Base-by-base conservation (phyloP, 176 grass and related monocot species). In the Carex scoparia region DNA sequence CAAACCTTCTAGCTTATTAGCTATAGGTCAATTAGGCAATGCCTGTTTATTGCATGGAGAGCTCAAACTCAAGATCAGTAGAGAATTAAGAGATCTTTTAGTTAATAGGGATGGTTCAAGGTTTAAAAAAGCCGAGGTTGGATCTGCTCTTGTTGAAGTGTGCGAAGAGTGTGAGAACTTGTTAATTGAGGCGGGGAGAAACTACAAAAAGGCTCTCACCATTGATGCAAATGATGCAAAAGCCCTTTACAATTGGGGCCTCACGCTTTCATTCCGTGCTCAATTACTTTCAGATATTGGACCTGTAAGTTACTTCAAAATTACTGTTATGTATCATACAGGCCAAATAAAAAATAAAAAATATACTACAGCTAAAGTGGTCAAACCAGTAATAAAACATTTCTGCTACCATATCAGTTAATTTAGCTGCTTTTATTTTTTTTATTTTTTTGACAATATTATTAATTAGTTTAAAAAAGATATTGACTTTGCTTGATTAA, bases 131-230 rank as follows among this genome's bases (percentile, higher is more conserved):
- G 18, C 92, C 3, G 91, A 97, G 31, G 85, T 94, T 80, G 87
- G 88, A 1, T 89, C 93, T 12, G 85, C 80, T 2, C 90, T 94
- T 19, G 75, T 91, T 77, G 86, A 88, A 79, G 88, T 94, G 14
- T 98, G 93, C 58, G 93, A 98, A 35, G 93, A 98, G 75, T 98
- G 95, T 69, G 95, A 98, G 74, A 92, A 85, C 69, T 93, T 98
- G 16, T 91, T 98, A 64, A 77, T 93, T 56, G 86, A 93, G 68
- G 95, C 93, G 3, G 95, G 95, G 61, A 90, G 91, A 88, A 93
- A 91, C 79, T 98, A 94, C 78, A 89, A 85, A 84, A 90, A 66
- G 79, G 95, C 92, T 13, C 85, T 98, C 48, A 84, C 89, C 0
- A 92, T 94, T 86, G 93, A 98, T 93, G 67, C 87, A 0, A 85